Evolutionary conservation across 2,329 filamentous ascomycete species (phyloP), one percentile per base, ranked within the genome.

Genomic region (Stagonosporopsis tanaceti): DNA sequence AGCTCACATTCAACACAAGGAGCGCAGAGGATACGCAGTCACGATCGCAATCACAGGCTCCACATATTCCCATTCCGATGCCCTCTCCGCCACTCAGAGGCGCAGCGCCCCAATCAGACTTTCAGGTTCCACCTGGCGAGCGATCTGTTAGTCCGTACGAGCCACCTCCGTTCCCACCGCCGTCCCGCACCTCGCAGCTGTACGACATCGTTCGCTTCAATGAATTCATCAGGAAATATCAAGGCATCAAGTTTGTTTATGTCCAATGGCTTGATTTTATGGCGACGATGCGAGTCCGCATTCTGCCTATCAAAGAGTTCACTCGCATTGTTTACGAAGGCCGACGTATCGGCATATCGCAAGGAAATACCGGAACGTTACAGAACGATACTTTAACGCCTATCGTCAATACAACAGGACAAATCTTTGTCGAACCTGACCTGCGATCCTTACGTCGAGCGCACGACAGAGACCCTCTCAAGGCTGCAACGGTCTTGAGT

Each of bases 231-330:
- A 71, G 76, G 17, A 72, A 77, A 17, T 80, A 87, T 52, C 76
- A 81, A 0, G 72, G 78, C 0, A 78, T 87, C 4, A 86, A 88
- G 59, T 93, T 88, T 67, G 76, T 96, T 17, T 87, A 91, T 60
- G 79, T 94, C 12, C 89, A 90, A 73, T 96, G 89, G 87, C 79
- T 90, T 24, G 92, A 96, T 74, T 89, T 90, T 73, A 92, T 90
- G n/a, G 86, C 86, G 2, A 89, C 84, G 2, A 73, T 87, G 0
- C 84, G 90, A 15, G 82, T 86, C 62, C 85, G 90, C 3, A 84
- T 92, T 60, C 76, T 95, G 2, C 90, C 91, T 0, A 82, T 90
- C 40, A 69, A 70, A 32, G 73, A 77, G 32, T 80, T 80, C 52
- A 63, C 69, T 5, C 70, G 72, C 9, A 59, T 81, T 39, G 66